Evolutionary conservation across 306 rosid genomes (phyloP).

Genomic region (Canavalia gladiata): DNA sequence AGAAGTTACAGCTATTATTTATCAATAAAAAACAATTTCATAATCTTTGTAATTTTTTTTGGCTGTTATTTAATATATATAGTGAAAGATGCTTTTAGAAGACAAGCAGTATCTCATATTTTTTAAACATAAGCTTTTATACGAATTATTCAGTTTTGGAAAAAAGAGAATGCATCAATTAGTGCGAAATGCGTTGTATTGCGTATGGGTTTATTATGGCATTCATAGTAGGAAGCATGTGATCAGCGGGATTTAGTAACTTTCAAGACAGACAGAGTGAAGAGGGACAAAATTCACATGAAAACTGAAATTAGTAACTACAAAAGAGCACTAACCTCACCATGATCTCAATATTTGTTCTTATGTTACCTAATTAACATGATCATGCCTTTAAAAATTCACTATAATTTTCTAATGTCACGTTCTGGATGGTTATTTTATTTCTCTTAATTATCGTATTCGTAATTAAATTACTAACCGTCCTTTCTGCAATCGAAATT

Average conservation of each 20-base stretch:
- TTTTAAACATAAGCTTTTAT: neutral
- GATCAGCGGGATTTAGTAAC: neutral
- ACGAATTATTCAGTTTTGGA: constrained; percentile 28
- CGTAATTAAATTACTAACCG: constrained; percentile 5
- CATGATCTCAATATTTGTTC: constrained; percentile 23
- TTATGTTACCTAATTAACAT: neutral
- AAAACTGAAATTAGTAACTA: neutral
- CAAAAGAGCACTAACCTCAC: constrained; percentile 4
- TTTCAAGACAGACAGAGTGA: neutral
- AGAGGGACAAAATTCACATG: neutral
- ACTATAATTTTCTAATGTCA: neutral
- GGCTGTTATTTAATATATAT: neutral
- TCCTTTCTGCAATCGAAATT: neutral
- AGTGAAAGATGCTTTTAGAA: constrained; percentile 21
- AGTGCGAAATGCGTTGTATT: constrained; percentile 42
- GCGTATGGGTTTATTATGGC: neutral
- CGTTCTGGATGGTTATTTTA: constrained; percentile 17
- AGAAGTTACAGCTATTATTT: neutral
- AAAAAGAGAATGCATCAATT: neutral
- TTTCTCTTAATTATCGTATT: neutral
- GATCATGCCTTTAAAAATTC: neutral
- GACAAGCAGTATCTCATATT: constrained; percentile 26
- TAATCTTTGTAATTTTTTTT: neutral
- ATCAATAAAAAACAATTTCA: constrained; percentile 12
- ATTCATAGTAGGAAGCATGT: constrained; percentile 26